Evolutionary conservation across 768 basidiomycete genomes (phyloP).

Genomic region (Boletus rex-veris): DNA sequence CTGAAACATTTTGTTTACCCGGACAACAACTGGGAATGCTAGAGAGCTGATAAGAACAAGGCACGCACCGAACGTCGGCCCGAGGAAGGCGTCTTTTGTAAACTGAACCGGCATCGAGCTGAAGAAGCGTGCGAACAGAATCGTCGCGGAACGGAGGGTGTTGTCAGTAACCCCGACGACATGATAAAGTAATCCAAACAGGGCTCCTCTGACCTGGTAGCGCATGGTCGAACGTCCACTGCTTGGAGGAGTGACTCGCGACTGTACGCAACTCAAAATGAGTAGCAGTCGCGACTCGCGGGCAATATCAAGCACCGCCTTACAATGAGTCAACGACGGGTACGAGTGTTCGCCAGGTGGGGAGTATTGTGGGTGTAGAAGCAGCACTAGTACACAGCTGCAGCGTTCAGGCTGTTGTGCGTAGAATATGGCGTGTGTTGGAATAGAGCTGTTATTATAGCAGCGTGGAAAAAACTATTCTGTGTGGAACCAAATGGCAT

Average conservation of each 20-base stretch:
- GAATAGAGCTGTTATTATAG: neutral
- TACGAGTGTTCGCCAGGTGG: neutral
- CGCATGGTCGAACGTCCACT: neutral
- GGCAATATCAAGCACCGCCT: neutral
- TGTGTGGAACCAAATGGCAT: neutral
- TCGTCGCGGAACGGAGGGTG: neutral
- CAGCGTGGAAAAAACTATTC: neutral
- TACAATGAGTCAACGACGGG: neutral
- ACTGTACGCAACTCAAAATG: too few species aligned
- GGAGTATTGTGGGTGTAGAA: neutral
- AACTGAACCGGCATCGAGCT: neutral
- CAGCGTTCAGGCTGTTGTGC: neutral
- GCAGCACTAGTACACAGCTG: neutral
- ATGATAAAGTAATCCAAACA: neutral
- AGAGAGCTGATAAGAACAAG: too few species aligned
- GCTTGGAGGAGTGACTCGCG: neutral
- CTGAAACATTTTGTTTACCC: too few species aligned
- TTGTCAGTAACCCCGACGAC: too few species aligned
- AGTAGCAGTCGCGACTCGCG: too few species aligned
- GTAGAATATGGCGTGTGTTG: neutral
- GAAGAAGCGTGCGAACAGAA: neutral
- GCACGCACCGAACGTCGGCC: neutral
- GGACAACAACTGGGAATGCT: too few species aligned
- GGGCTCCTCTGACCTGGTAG: neutral
- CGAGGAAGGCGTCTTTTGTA: neutral